A percentile compares a stretch with the other conserved stretches of the same genome.
phyloP scores from a whole-genome alignment of 1,284 basidiomycete genomes.

The Amylostereum areolatum region DNA sequence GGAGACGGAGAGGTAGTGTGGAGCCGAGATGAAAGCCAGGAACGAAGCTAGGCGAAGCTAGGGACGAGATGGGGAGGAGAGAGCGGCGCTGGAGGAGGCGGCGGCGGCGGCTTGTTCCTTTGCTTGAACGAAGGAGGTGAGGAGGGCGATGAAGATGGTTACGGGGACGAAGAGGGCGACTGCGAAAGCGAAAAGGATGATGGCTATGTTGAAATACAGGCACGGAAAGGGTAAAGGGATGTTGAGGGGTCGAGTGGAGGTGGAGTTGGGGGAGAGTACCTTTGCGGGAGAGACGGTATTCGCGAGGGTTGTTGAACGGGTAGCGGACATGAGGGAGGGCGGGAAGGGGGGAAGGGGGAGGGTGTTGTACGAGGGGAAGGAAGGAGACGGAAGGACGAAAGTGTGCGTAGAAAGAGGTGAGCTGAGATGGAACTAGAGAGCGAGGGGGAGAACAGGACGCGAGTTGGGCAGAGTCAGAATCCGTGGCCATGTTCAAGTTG shows the following conservation, averaged over 20 bases:
- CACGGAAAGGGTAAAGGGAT: too few species aligned
- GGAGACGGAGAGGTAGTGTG: too few species aligned
- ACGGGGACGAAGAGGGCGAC: constrained; percentile 8
- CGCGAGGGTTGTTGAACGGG: constrained; percentile 1
- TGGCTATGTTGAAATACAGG: too few species aligned
- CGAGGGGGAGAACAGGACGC: too few species aligned
- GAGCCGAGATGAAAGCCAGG: not conserved
- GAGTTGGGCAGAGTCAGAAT: too few species aligned
- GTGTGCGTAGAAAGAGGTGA: not conserved
- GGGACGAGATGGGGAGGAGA: not conserved
- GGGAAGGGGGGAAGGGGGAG: not conserved
- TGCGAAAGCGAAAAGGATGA: constrained; percentile 10
- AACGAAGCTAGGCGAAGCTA: too few species aligned
- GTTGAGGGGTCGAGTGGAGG: not conserved
- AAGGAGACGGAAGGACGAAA: not conserved
- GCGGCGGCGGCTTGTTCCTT: constrained; percentile 9
- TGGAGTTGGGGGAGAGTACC: constrained; percentile 6
- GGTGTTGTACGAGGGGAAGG: not conserved
- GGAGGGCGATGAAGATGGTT: constrained; percentile 11
- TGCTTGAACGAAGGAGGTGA: constrained; percentile 12
- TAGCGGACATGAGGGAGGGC: too few species aligned
- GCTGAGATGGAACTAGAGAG: too few species aligned
- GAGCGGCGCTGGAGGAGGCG: constrained; percentile 11
- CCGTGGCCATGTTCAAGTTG: too few species aligned
- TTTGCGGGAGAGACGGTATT: constrained; percentile 11